Conservation (phyloP, 352 stramenopile genomes). For the Phytophthora lateralis region DNA sequence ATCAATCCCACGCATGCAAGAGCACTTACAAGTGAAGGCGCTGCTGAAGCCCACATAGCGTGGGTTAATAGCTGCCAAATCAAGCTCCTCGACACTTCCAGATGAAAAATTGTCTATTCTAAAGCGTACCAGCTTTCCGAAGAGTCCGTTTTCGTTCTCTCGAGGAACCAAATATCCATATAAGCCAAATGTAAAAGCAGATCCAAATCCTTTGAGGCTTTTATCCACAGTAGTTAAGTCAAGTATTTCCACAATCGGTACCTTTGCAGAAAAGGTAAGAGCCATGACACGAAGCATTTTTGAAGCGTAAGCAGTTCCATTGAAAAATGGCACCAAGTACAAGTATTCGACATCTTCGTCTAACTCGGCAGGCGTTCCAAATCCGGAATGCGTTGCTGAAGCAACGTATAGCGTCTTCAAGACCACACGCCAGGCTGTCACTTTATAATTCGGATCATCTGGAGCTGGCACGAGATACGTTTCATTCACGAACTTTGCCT, state of each 20-base stretch:
- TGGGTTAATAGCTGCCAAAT: conserved; percentile 55
- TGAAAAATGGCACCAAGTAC: conserved; percentile 75
- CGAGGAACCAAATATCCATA: conserved; percentile 76
- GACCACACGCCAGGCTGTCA: conserved; percentile 48
- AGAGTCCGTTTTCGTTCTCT: conserved; percentile 59
- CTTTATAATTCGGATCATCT: conserved; percentile 58
- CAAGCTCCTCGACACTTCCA: conserved; percentile 48
- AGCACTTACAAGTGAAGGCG: conserved; percentile 59
- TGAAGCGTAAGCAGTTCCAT: conserved; percentile 54
- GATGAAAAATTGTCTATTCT: conserved; percentile 49
- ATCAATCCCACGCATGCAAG: not conserved
- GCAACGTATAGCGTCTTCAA: conserved; percentile 56
- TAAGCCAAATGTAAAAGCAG: conserved; percentile 59
- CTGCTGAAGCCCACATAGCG: conserved; percentile 70
- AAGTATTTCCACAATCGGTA: conserved; percentile 61
- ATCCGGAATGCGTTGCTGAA: conserved; percentile 45
- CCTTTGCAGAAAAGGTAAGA: conserved; percentile 51
- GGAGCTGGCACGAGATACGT: conserved; percentile 53
- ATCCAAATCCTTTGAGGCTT: conserved; percentile 54
- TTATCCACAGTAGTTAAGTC: conserved; percentile 51
- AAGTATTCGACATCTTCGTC: conserved; percentile 62
- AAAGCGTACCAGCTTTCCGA: conserved; percentile 70
- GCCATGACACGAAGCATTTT: conserved; percentile 59
- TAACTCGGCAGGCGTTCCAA: conserved; percentile 40
- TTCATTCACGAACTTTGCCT: conserved; percentile 64